Evolutionary conservation across 805 yeast genomes (phyloP).

Genomic region (Yarrowia bubula): DNA sequence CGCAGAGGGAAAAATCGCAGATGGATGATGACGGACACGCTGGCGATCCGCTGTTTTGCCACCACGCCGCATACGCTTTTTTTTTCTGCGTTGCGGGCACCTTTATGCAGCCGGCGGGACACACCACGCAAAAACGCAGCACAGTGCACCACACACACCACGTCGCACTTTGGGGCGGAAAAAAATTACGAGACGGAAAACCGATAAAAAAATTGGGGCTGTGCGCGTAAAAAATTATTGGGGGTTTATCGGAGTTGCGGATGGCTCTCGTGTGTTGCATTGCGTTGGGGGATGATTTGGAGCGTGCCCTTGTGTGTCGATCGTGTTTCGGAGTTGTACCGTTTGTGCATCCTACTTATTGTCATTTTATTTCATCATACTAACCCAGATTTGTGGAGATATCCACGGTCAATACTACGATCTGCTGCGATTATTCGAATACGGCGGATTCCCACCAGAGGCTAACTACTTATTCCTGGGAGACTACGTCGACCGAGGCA

Average conservation of each 20-base stretch:
- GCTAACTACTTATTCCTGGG: constrained; percentile 94
- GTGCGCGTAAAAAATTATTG: no score
- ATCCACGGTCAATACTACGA: constrained; percentile 98
- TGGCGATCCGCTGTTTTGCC: background rate
- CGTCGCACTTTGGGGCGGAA: background rate
- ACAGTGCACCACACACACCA: background rate
- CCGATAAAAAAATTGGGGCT: no score
- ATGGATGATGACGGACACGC: background rate
- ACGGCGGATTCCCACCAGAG: constrained; percentile 99
- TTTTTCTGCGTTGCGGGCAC: background rate
- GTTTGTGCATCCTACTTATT: no score
- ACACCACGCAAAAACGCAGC: background rate
- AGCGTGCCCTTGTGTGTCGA: no score
- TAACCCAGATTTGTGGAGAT: constrained; percentile 72
- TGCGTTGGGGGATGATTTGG: no score
- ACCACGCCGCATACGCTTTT: background rate
- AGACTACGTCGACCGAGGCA: constrained; percentile 98
- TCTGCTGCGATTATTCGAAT: constrained; percentile 89
- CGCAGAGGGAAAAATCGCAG: background rate
- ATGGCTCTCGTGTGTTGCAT: no score
- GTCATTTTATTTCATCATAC: background rate
- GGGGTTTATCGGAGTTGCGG: no score
- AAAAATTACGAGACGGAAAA: no score
- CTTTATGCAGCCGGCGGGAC: background rate
- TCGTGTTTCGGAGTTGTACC: no score